These are phyloP conservation scores for Tetrahymena malaccensis DNA, from an alignment of 73 alveolate genomes.

Conservation along the genomic window DNA sequence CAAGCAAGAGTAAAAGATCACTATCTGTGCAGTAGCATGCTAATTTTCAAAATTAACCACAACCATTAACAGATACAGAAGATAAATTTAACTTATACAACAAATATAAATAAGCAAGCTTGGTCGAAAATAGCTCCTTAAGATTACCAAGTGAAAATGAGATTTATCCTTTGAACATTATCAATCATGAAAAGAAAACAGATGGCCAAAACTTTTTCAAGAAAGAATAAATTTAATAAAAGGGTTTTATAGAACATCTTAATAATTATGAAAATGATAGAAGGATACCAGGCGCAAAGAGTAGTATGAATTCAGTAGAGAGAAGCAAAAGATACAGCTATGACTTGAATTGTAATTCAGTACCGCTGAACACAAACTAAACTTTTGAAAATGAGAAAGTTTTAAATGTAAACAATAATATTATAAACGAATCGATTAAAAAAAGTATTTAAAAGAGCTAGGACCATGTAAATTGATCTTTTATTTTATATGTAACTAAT, in stretches of 20 bases:
- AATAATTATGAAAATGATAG: not conserved
- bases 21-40: not conserved
- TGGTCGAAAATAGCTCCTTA: not conserved
- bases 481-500: too few relatives aligned
- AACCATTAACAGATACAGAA: not conserved
- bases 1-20: not conserved
- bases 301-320: not conserved
- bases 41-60: not conserved
- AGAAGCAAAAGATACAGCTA: not conserved
- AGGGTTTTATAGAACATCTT: not conserved
- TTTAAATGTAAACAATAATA: not conserved
- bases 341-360: not conserved
- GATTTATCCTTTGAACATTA: not conserved
- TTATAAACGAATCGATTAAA: not conserved
- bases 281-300: not conserved
- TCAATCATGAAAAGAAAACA: not conserved
- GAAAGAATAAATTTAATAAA: not conserved
- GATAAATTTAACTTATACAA: not conserved
- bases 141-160: not conserved
- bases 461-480: not conserved
- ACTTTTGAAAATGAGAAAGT: not conserved
- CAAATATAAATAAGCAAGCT: not conserved
- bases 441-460: not conserved
- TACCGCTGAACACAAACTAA: not conserved
- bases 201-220: not conserved